Conservation (phyloP, 352 stramenopile species). For the Nothophytophthora sp. region DNA sequence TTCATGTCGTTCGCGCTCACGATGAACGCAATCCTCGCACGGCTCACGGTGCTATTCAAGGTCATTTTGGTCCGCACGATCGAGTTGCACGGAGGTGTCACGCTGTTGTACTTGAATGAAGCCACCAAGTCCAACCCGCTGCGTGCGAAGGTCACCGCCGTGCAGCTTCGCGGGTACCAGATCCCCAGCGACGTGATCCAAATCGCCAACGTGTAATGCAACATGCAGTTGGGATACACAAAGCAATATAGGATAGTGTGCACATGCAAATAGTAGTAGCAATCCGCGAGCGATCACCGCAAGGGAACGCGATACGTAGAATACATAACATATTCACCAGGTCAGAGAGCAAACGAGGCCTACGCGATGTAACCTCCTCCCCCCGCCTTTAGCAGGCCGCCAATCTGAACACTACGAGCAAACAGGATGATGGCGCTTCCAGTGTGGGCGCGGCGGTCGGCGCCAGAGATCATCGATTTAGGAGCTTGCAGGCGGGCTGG, state of each 20-base stretch:
- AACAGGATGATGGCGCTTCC: slow-evolving; percentile 14
- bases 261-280: too few species aligned
- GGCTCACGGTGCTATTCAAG: slow-evolving; percentile 64
- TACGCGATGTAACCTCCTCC: slow-evolving; percentile 3
- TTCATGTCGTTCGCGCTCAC: slow-evolving; percentile 86
- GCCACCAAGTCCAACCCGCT: slow-evolving; percentile 82
- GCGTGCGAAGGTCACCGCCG: slow-evolving; percentile 62
- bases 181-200: slow-evolving; percentile 48
- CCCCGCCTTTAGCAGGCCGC: slow-evolving; percentile 1
- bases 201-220: slow-evolving; percentile 66
- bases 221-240: too few species aligned
- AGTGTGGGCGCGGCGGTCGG: slow-evolving; percentile 1
- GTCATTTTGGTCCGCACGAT: slow-evolving; percentile 61
- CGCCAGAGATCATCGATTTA: slow-evolving; percentile 19
- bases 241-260: neutral
- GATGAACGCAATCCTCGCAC: slow-evolving; percentile 76
- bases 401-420: slow-evolving; percentile 15
- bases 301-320: slow-evolving; percentile 24
- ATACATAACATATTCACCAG: slow-evolving; percentile 32
- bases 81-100: slow-evolving; percentile 66
- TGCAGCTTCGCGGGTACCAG: slow-evolving; percentile 72
- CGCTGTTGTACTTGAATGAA: slow-evolving; percentile 78
- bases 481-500: slow-evolving; percentile 34
- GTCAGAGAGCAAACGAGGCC: slow-evolving; percentile 12
- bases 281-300: too few species aligned